Evolutionary conservation across 768 basidiomycete genomes (phyloP), one percentile per base, ranked within the genome.

Genomic region (Suillus subluteus): DNA sequence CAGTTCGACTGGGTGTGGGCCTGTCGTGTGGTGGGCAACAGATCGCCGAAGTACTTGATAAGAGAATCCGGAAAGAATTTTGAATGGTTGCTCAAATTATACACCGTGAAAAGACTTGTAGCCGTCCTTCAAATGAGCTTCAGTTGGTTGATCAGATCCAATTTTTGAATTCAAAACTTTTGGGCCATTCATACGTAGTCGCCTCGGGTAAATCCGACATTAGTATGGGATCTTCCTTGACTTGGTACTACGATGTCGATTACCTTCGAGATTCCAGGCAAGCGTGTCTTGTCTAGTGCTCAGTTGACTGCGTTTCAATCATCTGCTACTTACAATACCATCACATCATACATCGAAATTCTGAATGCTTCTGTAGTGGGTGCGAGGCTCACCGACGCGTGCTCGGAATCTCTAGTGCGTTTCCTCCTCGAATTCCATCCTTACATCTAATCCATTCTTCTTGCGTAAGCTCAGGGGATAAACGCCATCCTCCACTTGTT

Each of bases 271-370:
- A 66, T 77, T 43, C 93, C 91, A 1, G 79, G 79, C 50, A 97
- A 96, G 80, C 82, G 79, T 32, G 93, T 99, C 68, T 79, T 99
- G 37, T 86, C 89, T 1, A 86, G 84, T 38, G 86, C 84, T 6
- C 96, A 98, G 70, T 86, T 99, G 0, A 83, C 85, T 26, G 88
- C 87, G n/a, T 99, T 98, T 74, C 89, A 95, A 72, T 71, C 80
- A 9, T 96, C 94, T 0, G 75, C 83, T 58, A 91, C 95, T 0
- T 88, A 95, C 73, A 75, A 82, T 30, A 82, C 86, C 11, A 82
- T 99, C 65, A 75, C 94, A 7, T 74, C 80, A 0, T 95, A 94
- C 71, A 85, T 98, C 63, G 85, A 90, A 64, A 79, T 82, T 0
- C 82, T 98, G 40, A 98, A 98, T 73, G 84, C 87, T 21, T 81